These are phyloP conservation scores for Vitis riparia DNA, from an alignment of 164 flowering plant genomes.

Conservation along the genomic window DNA sequence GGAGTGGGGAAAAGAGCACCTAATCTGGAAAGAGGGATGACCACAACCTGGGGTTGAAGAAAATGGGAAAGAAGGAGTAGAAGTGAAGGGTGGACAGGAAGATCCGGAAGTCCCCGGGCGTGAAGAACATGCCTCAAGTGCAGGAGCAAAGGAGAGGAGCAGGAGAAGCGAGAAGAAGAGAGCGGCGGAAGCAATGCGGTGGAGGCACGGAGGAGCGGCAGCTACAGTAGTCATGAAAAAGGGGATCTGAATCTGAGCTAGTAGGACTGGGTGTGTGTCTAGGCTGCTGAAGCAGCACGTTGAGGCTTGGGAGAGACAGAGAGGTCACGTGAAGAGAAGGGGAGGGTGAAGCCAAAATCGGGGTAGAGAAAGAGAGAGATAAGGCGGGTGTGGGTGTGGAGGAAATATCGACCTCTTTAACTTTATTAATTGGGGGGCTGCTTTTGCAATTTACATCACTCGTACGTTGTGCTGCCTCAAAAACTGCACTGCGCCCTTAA, in stretches of 20 bases:
- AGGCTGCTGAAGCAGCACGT: constrained; percentile 15
- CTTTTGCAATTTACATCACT: too few species aligned
- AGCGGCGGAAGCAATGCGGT: background rate
- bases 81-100: constrained; percentile 46
- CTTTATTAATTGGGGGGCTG: too few species aligned
- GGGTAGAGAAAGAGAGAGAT: too few species aligned
- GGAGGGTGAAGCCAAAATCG: too few species aligned
- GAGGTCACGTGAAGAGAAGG: background rate
- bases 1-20: constrained; percentile 49
- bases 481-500: too few species aligned
- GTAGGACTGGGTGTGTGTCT: background rate
- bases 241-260: constrained; percentile 1
- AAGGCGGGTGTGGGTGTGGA: too few species aligned
- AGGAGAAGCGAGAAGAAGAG: background rate
- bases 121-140: constrained; percentile 5
- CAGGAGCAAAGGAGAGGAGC: background rate
- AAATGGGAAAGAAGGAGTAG: constrained; percentile 58
- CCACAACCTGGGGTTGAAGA: constrained; percentile 60
- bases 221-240: background rate
- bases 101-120: background rate
- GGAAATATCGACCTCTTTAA: too few species aligned
- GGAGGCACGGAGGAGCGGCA: constrained; percentile 2
- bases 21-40: constrained; percentile 71
- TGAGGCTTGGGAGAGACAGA: constrained; percentile 7
- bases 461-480: too few species aligned